Base-by-base conservation (phyloP, 495 filamentous ascomycete species). In the Penicillium waksmanii region DNA sequence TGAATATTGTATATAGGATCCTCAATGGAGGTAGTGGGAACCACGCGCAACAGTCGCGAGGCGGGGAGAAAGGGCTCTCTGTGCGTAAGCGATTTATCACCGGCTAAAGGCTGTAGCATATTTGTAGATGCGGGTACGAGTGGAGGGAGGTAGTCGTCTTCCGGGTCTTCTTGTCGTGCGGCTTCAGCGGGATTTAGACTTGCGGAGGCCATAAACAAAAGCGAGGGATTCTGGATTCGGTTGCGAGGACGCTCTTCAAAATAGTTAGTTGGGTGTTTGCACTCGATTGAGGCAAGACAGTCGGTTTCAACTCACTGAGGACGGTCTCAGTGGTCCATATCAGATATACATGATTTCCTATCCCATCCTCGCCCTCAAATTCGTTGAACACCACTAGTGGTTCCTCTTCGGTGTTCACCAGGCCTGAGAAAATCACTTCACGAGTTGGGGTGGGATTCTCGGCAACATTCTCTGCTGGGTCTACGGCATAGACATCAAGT, bases 281-380 rank as follows among this genome's bases (percentile, higher is more conserved):
- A 38, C 6, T 55, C 17, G 3, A 18, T 46, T n/a, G 17, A 2
- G 11, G 44, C n/a, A 44, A 11, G 9, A 31, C 19, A n/a, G 17
- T 5, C 17, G 35, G 23, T 18, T 12, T 23, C 36, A 19, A 67
- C 76, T 61, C 69, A 86, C 84, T 79, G n/a, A 96, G 79, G 59
- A 90, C 87, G n/a, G 90, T 85, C 18, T 87, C 79, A 19, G 89
- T 74, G 65, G 86, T 92, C 93, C 93, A 97, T 54, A 94, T 80
- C n/a, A 87, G 84, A 60, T 92, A 85, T 18, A 88, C 79, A 68
- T 86, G 82, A 59, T 82, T 85, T 10, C 77, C 76, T 33, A 71
- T 75, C 8, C 84, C 83, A 5, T 80, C 78, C 3, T 79, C 82
- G 2, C 80, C 79, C 47, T 85, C 81, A 23, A 76, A 77, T 36